Base-by-base conservation (phyloP, 306 rosid genomes). In the Aeschynomene evenia region DNA sequence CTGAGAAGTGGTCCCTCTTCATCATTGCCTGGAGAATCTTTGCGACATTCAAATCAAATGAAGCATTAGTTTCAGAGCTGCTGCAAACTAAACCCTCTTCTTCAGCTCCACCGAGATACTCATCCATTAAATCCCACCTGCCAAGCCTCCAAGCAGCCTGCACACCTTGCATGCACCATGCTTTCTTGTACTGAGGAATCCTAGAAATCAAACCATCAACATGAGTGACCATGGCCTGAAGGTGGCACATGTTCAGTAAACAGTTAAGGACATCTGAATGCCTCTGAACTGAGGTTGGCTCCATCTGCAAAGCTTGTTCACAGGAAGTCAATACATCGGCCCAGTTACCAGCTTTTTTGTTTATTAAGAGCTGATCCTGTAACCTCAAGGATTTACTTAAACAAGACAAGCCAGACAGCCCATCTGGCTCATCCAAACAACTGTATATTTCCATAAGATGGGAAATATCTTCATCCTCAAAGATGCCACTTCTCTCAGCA, bases 111-210 rank as follows among this genome's bases (percentile, higher is more conserved):
- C 79, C 75, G 28, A 94, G 91, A 87, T 90, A 94, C 81, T 94
- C 98, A 80, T 85, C 90, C 98, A 94, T 94, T 83, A 94, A 86
- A 73, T 90, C 98, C 98, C 97, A 94, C 92, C 87, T 84, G 55
- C 96, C 95, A 76, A 94, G 97, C 81, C 97, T 94, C 98, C 97
- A 94, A 56, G 98, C 97, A 69, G 98, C 98, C 84, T 94, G 98
- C 77, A 94, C 91, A 72, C 98, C 98, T 84, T 94, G 98, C 97
- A 91, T 90, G 82, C 91, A 94, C 98, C 97, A 94, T 45, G 86
- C 84, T 84, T 94, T 90, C 86, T 88, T 94, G 85, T 88, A 94
- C 46, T 76, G 75, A 56, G 96, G 97, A 76, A 88, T 80, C 81
- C 98, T 82, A 70, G 90, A 88, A 53, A 88, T 81, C 63, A 94